Conservation (phyloP, 768 basidiomycete genomes). For the Mycena crocata region DNA sequence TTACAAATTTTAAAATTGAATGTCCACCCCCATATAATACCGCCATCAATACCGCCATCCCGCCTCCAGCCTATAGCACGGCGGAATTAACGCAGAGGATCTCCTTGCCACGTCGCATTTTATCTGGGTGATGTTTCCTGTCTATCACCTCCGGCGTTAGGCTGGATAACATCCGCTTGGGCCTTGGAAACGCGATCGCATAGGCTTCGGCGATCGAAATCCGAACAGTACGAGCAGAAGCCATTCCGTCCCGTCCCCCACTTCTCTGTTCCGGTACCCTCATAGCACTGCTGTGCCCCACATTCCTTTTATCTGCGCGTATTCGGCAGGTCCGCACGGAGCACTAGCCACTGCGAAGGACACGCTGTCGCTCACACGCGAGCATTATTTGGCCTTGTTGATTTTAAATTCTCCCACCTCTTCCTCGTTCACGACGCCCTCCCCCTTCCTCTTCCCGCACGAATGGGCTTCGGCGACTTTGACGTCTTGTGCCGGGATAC, state of each 20-base stretch:
- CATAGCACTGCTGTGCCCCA: slow-evolving; percentile 2
- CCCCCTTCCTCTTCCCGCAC: slow-evolving; percentile 41
- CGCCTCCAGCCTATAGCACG: too few species aligned
- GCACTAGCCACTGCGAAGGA: not conserved
- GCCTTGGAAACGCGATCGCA: slow-evolving; percentile 16
- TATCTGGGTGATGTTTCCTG: not conserved
- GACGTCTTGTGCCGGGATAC: slow-evolving; percentile 70
- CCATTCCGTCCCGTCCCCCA: not conserved
- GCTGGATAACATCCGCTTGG: not conserved
- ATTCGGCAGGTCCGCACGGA: slow-evolving; percentile 18
- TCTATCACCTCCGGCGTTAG: too few species aligned
- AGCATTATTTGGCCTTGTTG: slow-evolving; percentile 10
- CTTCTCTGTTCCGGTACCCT: not conserved
- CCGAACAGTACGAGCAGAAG: slow-evolving; percentile 7
- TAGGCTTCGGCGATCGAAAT: slow-evolving; percentile 10
- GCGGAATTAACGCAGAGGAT: too few species aligned
- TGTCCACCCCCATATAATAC: too few species aligned
- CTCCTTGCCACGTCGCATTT: not conserved
- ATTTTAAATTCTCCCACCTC: slow-evolving; percentile 2
- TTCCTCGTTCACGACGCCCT: slow-evolving; percentile 16
- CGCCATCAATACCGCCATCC: too few species aligned
- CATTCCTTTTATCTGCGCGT: slow-evolving; percentile 7
- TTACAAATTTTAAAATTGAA: too few species aligned
- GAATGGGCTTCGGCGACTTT: slow-evolving; percentile 83
- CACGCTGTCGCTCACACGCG: slow-evolving; percentile 16